These are phyloP conservation scores for Botryobasidium botryosum DNA, from an alignment of 768 basidiomycete genomes.

Conservation along the genomic window DNA sequence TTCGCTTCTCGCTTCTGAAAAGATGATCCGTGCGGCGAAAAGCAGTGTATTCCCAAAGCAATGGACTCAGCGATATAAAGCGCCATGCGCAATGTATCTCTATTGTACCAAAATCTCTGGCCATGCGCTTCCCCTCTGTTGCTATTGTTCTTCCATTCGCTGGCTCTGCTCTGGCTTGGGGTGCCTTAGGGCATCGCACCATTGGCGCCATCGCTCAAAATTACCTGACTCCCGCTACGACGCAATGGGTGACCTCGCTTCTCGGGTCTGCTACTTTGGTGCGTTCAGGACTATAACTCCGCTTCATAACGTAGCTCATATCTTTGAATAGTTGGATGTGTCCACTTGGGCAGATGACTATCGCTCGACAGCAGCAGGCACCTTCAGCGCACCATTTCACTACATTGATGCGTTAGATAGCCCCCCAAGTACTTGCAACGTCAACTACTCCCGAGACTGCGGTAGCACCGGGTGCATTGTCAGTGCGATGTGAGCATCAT, in stretches of 20 bases:
- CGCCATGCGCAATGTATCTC: too few relatives aligned
- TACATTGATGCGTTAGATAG: constrained; percentile 3
- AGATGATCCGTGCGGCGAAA: too few relatives aligned
- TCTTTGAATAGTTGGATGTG: too few relatives aligned
- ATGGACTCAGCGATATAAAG: too few relatives aligned
- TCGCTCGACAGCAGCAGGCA: constrained; percentile 1
- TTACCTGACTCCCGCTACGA: background rate
- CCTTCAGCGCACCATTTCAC: constrained; percentile 1
- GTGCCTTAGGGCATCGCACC: constrained; percentile 6
- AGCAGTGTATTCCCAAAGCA: too few relatives aligned
- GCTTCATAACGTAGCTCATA: too few relatives aligned
- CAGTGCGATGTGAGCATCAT: constrained; percentile 1
- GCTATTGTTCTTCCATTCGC: too few relatives aligned
- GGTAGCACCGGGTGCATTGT: constrained; percentile 2
- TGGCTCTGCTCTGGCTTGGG: too few relatives aligned
- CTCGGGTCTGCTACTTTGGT: background rate
- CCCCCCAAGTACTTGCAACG: constrained; percentile 3
- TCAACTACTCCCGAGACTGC: constrained; percentile 4
- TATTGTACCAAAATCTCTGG: too few relatives aligned
- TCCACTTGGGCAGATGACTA: constrained; percentile 6
- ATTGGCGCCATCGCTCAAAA: background rate
- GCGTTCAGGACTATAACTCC: background rate
- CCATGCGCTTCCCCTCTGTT: too few relatives aligned
- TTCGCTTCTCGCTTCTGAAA: too few relatives aligned
- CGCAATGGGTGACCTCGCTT: background rate